Base-by-base conservation (phyloP, 1,284 basidiomycete genomes). In the Serendipita sp. region DNA sequence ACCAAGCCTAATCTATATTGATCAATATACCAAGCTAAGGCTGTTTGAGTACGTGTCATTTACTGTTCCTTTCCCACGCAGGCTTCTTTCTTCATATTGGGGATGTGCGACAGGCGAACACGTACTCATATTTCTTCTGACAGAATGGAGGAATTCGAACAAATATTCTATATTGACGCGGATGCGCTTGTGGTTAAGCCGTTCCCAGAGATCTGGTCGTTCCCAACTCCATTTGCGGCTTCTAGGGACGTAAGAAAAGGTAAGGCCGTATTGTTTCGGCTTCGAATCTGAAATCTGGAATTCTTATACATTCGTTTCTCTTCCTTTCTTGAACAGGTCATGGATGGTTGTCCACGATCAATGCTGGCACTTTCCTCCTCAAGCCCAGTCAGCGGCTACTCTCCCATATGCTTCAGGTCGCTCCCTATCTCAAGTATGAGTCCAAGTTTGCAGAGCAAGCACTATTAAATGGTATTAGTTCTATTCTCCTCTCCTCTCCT, bases 301-400 rank as follows among this genome's bases (percentile, higher is more conserved):
- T 22, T 2, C 35, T 38, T 12, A 6, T 5, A 38, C 35, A 12
- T 1, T 38, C 35, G 35, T 38, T 12, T 38, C 5, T 38, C 12
- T 38, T 12, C 2, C 5, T 38, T 38, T 38, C 35, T n/a, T 60
- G 3, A 34, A 8, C 45, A 62, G 61, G 61, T 26, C 49, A 26
- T 41, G 61, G 61, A 13, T 62, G 61, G 61, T 44, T 62, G 12
- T 30, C 61, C 8, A 47, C 61, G 15, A 62, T 62, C 45, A 62
- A 62, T 32, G 44, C 61, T 35, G 61, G 61, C 43, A 26, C 61
- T 2, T 32, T 62, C 43, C 61, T 62, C n/a, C 44, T 62, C n/a
- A 62, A 62, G 29, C 61, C 61, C 13, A 62, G 49, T 34, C 15
- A 22, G 29, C 43, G 44, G 12, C 44, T 62, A 10, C 43, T 62